These are phyloP conservation scores for Friedmanniomyces simplex DNA, from an alignment of 495 filamentous ascomycete genomes.

Conservation along the genomic window DNA sequence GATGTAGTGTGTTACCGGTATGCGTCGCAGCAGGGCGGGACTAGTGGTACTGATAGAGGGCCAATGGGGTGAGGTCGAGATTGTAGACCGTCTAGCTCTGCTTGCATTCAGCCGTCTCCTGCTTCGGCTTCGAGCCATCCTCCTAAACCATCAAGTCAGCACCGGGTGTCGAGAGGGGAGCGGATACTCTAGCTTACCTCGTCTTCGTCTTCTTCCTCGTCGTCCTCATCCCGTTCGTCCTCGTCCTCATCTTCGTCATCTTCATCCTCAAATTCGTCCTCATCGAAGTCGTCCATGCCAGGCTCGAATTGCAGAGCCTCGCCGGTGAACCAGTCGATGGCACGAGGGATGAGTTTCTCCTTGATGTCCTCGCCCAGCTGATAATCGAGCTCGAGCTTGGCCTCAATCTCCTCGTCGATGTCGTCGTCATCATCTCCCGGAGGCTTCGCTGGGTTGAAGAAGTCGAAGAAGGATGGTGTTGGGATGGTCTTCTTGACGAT, in stretches of 20 bases:
- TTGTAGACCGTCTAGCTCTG: constrained; percentile 54
- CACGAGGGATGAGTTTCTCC: constrained; percentile 97
- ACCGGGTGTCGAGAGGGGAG: background rate
- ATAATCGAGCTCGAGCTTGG: constrained; percentile 96
- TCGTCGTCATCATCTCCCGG: constrained; percentile 73
- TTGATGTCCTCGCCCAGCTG: constrained; percentile 99
- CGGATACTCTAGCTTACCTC: constrained; percentile 50
- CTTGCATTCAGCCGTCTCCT: constrained; percentile 99
- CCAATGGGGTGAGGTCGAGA: background rate
- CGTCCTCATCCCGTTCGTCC: constrained; percentile 72
- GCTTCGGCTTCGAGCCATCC: constrained; percentile 91
- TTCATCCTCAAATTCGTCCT: constrained; percentile 74
- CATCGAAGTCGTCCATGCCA: constrained; percentile 74
- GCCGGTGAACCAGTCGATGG: constrained; percentile 99
- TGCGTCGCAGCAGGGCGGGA: too few relatives aligned
- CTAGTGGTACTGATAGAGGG: too few relatives aligned
- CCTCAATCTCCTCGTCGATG: constrained; percentile 81
- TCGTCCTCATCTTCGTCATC: constrained; percentile 93
- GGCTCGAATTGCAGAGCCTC: constrained; percentile 97
- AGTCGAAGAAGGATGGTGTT: constrained; percentile 99
- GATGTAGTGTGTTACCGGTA: background rate
- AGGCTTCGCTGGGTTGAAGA: constrained; percentile 91
- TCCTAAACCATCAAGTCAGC: constrained; percentile 46
- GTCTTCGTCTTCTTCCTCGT: constrained; percentile 84
- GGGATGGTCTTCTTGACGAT: constrained; percentile 98